Base-by-base conservation (phyloP, 1,284 basidiomycete species). In the Cryptococcus maquisensis region DNA sequence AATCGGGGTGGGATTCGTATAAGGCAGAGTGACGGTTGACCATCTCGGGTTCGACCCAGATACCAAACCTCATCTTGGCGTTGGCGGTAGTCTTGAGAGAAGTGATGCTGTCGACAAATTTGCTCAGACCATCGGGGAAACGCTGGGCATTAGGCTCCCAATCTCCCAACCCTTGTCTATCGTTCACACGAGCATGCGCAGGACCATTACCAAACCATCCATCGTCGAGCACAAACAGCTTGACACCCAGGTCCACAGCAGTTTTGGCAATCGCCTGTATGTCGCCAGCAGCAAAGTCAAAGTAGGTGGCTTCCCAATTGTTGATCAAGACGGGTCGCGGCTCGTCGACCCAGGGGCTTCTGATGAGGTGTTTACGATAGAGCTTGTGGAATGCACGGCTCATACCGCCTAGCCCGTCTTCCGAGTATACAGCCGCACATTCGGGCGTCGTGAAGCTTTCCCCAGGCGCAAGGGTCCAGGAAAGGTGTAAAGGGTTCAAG, bases 1-100 rank as follows among this genome's bases (percentile, higher is more conserved):
- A 71, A 38, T 68, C 65, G 4, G 69, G 67, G 53, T 71, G 68
- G 0, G 36, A 23, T 37, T 68, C 65, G 52, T 65, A 69, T 39
- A 71, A 54, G 35, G 63, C 62, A 4, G 64, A 66, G 12, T 45
- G 15, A 4, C 62, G 64, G 47, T 67, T 68, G 58, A 69, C 67
- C 69, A 71, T 71, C 54, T 71, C 68, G 13, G 68, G 68, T 53
- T 71, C 69, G 45, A 71, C 61, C 69, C 69, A 71, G 43, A 71
- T 52, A 20, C 69, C 69, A 32, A 69, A 69, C 42, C 55, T 39
- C 45, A 71, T 57, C 18, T 52, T 52, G 12, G 32, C 39, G 21
- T 39, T 46, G 38, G 48, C 32, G 52, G 65, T 48, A 3, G 44
- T 48, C 21, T 63, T 45, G 28, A 32, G 28, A 6, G 28, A 6